Percentiles rank a stretch among this genome's conserved stretches.
These are phyloP conservation scores for Amaranthus cruentus DNA, from an alignment of 148 eudicot genomes.

Conservation along the genomic window DNA sequence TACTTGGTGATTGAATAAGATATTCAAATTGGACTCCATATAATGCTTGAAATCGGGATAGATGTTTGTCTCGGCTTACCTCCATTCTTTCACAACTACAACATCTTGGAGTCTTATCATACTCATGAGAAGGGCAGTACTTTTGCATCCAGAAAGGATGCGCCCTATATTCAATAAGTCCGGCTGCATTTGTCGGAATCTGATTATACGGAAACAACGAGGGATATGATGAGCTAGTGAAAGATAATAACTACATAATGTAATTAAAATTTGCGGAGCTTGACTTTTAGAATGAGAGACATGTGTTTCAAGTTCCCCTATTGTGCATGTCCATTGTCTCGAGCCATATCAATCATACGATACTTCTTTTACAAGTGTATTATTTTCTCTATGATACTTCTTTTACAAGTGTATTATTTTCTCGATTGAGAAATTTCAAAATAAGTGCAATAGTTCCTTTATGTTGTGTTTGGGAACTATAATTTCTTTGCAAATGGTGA, in stretches of 20 bases:
- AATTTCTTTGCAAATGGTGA: too few relatives aligned
- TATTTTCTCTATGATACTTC: too few relatives aligned
- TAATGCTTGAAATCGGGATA: not conserved
- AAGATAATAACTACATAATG: not conserved
- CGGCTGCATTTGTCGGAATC: conserved; percentile 81
- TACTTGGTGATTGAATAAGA: not conserved
- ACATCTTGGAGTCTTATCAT: conserved; percentile 85
- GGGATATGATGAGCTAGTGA: not conserved
- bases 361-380: too few relatives aligned
- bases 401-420: too few relatives aligned
- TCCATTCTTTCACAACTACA: conserved; percentile 99
- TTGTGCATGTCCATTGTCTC: too few relatives aligned
- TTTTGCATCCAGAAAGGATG: conserved; percentile 95
- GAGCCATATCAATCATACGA: too few relatives aligned
- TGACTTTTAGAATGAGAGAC: too few relatives aligned
- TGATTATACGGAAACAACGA: conserved; percentile 20
- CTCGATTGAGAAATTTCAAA: too few relatives aligned
- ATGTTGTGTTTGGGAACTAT: too few relatives aligned
- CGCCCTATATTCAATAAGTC: conserved; percentile 89
- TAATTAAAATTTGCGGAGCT: too few relatives aligned
- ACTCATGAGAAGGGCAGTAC: conserved; percentile 92
- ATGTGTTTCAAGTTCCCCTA: too few relatives aligned
- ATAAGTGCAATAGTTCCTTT: too few relatives aligned
- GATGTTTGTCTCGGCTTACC: conserved; percentile 37
- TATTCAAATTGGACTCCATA: not conserved